These are phyloP conservation scores for Phyllosticta paracitricarpa DNA, from an alignment of 2,329 filamentous ascomycete genomes.

Conservation along the genomic window DNA sequence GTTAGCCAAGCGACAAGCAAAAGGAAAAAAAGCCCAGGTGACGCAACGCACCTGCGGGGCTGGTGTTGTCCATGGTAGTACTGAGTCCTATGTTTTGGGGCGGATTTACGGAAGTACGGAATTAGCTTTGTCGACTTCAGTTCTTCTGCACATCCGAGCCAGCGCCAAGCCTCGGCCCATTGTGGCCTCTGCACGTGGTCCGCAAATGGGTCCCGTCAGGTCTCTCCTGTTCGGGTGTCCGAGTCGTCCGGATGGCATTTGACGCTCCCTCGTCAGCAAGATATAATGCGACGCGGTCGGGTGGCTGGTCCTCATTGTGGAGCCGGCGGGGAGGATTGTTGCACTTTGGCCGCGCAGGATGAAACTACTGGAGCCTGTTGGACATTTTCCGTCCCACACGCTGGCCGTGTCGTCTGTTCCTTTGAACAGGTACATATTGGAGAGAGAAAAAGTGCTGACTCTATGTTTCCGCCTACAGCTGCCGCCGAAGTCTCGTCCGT, in stretches of 20 bases:
- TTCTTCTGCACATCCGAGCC: not conserved
- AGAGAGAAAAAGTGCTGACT: not conserved
- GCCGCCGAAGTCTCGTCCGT: too few relatives aligned
- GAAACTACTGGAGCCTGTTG: not conserved
- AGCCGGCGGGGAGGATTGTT: not conserved
- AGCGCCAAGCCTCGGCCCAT: not conserved
- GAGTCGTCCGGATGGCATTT: too few relatives aligned
- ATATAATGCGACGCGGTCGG: not conserved
- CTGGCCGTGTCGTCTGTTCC: not conserved
- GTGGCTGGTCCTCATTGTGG: not conserved
- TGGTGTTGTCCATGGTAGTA: not conserved
- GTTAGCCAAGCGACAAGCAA: not conserved
- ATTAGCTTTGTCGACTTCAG: not conserved
- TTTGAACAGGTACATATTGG: not conserved
- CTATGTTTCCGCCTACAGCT: too few relatives aligned
- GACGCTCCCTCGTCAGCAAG: too few relatives aligned
- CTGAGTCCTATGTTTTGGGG: too few relatives aligned
- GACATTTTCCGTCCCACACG: not conserved
- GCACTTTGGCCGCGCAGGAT: not conserved
- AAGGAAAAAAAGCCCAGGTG: not conserved
- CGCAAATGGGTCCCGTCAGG: too few relatives aligned
- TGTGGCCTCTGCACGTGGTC: not conserved
- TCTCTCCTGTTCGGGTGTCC: too few relatives aligned
- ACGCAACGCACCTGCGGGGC: not conserved
- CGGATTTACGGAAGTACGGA: not conserved